Evolutionary conservation across 2,329 filamentous ascomycete species (phyloP).

Genomic region (Laburnicola sp.): DNA sequence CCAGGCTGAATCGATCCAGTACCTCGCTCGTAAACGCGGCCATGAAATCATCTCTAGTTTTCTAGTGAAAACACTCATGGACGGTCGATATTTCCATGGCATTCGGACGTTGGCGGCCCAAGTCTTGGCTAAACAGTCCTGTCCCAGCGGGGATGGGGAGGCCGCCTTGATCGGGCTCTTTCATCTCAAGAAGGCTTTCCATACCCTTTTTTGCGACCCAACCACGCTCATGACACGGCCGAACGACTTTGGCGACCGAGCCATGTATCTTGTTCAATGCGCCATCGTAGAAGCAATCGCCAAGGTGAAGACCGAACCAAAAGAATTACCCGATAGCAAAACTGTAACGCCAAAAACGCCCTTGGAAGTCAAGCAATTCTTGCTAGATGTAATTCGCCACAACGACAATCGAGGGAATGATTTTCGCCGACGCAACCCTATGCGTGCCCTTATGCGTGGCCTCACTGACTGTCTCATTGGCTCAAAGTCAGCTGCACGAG

Average conservation of each 20-base stretch:
- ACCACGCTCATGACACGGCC: constrained; percentile 77
- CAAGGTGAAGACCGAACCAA: constrained; percentile 61
- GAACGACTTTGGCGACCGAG: constrained; percentile 89
- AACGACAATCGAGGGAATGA: constrained; percentile 93
- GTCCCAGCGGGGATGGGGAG: constrained; percentile 58
- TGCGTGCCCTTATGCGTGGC: constrained; percentile 73
- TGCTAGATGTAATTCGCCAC: constrained; percentile 85
- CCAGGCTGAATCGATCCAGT: constrained; percentile 71
- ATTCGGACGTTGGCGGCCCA: constrained; percentile 84
- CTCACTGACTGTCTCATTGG: constrained; percentile 58
- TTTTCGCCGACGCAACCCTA: no score
- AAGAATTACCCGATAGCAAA: no score
- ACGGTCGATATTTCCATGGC: constrained; percentile 89
- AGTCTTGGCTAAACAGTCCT: constrained; percentile 65
- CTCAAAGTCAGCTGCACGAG: constrained; percentile 14
- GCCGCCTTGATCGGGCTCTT: constrained; percentile 76
- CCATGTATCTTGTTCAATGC: constrained; percentile 80
- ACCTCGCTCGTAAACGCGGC: constrained; percentile 66
- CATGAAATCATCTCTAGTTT: constrained; percentile 87
- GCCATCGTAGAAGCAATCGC: constrained; percentile 82
- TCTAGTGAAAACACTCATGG: constrained; percentile 84
- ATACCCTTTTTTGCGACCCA: constrained; percentile 83
- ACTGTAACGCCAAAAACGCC: constrained; percentile 75
- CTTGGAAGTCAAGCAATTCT: constrained; percentile 75
- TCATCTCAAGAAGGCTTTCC: constrained; percentile 83